Evolutionary conservation across 495 filamentous ascomycete species (phyloP), one percentile per base, ranked within the genome.

Genomic region (Daldinia vernicosa): DNA sequence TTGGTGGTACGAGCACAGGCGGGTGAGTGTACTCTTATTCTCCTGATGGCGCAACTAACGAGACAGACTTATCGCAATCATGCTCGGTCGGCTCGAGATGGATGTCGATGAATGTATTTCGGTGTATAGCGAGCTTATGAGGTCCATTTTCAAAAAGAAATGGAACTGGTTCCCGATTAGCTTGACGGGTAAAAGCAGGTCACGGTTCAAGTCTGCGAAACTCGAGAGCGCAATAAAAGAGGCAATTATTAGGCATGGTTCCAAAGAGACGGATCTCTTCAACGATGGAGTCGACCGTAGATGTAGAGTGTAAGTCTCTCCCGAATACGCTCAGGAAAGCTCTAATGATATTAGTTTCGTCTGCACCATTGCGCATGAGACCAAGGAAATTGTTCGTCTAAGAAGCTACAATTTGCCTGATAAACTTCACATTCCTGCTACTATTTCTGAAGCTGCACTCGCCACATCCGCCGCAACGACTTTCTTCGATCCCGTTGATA

Each of bases 11-110:
- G 8, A 45, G 40, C 4, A 45, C 17, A 19, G 40, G 40, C 17
- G 40, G 40, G 40, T 45, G 17, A 45, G 40, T 19, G 17, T 19
- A 19, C 40, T 45, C 22, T 3, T 19, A 45, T 45, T 45, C 40
- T 19, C 9, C 7, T 19, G 11, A 45, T 45, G 0, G 6, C 7
- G 3, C 17, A 45, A 45, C 40, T 45, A 45, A 45, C 6, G 30
- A n/a, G 51, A 28, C 12, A 53, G 51, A n/a, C 51, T 53, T 1
- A 53, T 53, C 9, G 24, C 51, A 0, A 53, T 53, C 8, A 53
- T 53, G 51, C 51, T 53, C 15, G 51, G 24, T 53, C 51, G 51
- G 51, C 51, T 53, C 28, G 51, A 53, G 30, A 53, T 53, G 51
- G 51, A 53, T 53, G 51, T 53, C 24, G 51, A 53, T 28, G 51